Percentiles rank a stretch among this genome's conserved stretches.
Conservation (phyloP, 495 filamentous ascomycete species). For the Neurospora discreta region DNA sequence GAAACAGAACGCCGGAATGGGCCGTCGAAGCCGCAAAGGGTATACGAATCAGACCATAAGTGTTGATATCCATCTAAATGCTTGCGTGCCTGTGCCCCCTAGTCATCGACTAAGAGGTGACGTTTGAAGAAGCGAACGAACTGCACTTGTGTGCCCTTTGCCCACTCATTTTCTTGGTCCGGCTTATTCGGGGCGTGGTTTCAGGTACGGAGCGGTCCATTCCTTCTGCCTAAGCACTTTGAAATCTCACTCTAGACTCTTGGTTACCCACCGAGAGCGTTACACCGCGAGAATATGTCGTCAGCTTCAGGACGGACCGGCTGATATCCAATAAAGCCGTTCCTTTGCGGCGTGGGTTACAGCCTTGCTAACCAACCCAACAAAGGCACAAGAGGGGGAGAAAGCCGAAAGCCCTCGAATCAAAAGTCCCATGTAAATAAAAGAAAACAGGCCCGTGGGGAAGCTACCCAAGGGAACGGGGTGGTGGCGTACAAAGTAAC, state of each 20-base stretch:
- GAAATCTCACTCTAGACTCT: not conserved
- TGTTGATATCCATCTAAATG: no score
- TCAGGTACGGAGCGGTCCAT: not conserved
- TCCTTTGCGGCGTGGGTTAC: not conserved
- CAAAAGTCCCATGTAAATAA: not conserved
- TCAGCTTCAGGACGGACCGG: not conserved
- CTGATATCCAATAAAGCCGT: not conserved
- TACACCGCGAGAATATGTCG: slow-evolving; percentile 1
- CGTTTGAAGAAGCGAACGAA: not conserved
- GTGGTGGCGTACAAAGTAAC: slow-evolving; percentile 11
- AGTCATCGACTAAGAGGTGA: not conserved
- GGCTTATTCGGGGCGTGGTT: not conserved
- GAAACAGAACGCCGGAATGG: not conserved
- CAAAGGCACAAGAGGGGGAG: not conserved
- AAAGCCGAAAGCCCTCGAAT: not conserved
- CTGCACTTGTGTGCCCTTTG: not conserved
- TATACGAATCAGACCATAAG: no score
- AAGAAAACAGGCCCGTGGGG: not conserved
- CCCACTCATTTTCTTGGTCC: not conserved
- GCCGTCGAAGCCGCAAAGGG: not conserved
- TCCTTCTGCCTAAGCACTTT: not conserved
- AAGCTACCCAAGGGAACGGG: slow-evolving; percentile 4
- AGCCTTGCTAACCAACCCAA: not conserved
- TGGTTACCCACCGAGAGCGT: not conserved
- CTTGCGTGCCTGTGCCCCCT: not conserved